Percentiles rank a stretch among this genome's conserved stretches.
Evolutionary conservation across 148 eudicot genomes (phyloP).

Genomic region (Rhododendron vialii): DNA sequence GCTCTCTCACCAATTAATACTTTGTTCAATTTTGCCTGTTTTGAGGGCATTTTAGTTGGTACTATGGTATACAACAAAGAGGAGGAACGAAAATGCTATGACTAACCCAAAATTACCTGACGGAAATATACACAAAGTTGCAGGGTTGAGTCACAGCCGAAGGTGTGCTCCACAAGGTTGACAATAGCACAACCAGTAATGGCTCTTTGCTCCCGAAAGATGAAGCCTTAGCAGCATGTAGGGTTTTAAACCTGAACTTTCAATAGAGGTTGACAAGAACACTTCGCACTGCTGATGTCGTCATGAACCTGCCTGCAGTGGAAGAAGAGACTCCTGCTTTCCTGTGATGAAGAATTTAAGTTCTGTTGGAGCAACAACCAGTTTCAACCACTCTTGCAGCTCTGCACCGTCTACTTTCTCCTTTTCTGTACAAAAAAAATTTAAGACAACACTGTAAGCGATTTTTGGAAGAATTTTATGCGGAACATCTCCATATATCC

Average conservation of each 20-base stretch:
- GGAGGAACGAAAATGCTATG: background rate
- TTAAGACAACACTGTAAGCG: background rate
- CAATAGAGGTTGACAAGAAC: background rate
- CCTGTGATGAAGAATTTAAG: conserved; percentile 65
- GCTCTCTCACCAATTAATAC: background rate
- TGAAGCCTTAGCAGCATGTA: background rate
- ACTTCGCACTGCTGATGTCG: conserved; percentile 6
- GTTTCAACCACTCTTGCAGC: conserved; percentile 75
- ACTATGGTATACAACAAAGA: background rate
- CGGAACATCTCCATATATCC: background rate
- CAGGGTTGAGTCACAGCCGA: background rate
- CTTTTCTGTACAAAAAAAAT: conserved; percentile 36
- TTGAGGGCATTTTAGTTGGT: background rate
- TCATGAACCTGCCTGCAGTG: conserved; percentile 39
- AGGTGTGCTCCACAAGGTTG: background rate
- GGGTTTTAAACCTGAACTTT: background rate
- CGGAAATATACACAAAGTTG: conserved; percentile 4
- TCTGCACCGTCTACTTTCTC: conserved; percentile 97
- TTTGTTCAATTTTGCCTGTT: background rate
- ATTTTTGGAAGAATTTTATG: background rate
- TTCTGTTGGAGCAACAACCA: conserved; percentile 88
- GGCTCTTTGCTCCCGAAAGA: background rate
- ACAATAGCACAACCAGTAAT: background rate
- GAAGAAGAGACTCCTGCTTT: conserved; percentile 57
- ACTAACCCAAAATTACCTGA: background rate